phyloP scores from a whole-genome alignment of 2,329 filamentous ascomycete genomes.

The Diaporthe velutina region DNA sequence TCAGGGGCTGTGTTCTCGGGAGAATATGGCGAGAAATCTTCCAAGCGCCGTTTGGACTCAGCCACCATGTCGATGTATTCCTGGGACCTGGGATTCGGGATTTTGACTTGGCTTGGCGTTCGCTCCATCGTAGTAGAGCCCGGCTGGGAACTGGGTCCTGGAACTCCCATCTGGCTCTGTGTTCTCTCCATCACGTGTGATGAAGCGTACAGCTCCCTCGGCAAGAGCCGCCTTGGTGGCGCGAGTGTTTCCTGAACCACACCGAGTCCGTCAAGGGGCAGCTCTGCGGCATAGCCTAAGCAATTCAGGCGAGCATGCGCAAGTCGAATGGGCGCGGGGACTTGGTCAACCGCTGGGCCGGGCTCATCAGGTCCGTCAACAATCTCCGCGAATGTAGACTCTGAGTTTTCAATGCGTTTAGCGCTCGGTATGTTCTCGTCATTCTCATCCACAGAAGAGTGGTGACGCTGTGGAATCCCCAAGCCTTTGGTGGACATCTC shows the following conservation, averaged over 20 bases:
- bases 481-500: background rate
- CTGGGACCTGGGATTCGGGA: background rate
- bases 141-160: background rate
- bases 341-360: no score
- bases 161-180: background rate
- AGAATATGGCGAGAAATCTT: slow-evolving; percentile 5
- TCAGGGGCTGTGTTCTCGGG: background rate
- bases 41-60: background rate
- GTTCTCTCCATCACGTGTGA: background rate
- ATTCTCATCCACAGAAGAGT: background rate
- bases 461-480: background rate
- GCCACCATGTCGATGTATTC: background rate
- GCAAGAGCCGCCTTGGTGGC: background rate
- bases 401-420: background rate
- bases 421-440: background rate
- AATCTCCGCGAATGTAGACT: no score
- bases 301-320: background rate
- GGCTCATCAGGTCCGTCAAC: no score
- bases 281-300: background rate
- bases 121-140: background rate
- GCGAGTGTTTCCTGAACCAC: background rate
- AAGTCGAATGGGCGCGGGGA: background rate
- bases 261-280: background rate
- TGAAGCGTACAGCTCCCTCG: background rate
- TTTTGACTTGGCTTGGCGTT: background rate